Conservation (phyloP, 768 basidiomycete species). For the Rhizopogon sp. region DNA sequence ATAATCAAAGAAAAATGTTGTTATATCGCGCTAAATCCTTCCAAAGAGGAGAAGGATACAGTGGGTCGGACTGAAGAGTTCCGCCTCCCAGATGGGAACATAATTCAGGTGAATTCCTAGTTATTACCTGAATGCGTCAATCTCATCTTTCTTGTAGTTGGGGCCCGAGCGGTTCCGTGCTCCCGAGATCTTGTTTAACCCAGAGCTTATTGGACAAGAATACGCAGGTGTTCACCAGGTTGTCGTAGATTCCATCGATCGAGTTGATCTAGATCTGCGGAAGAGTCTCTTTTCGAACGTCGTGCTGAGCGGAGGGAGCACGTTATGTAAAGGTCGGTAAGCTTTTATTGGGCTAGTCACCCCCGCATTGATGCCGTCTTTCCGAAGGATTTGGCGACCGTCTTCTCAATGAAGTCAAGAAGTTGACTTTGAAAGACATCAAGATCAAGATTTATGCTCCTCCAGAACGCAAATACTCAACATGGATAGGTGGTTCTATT, state of each 20-base stretch:
- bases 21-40: conserved; percentile 88
- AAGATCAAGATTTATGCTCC: conserved; percentile 99
- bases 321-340: conserved; percentile 80
- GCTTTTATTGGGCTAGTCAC: not conserved
- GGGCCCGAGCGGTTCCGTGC: conserved; percentile 94
- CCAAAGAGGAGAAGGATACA: conserved; percentile 93
- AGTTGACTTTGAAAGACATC: conserved; percentile 88
- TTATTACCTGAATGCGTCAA: conserved; percentile 10
- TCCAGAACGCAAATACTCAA: conserved; percentile 98
- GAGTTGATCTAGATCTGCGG: conserved; percentile 93
- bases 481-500: conserved; percentile 97
- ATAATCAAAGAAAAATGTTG: conserved; percentile 99
- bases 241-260: conserved; percentile 95
- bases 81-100: conserved; percentile 90
- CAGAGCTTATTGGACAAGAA: conserved; percentile 93
- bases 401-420: conserved; percentile 94
- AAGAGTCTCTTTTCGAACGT: conserved; percentile 96
- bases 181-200: conserved; percentile 96
- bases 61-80: conserved; percentile 80
- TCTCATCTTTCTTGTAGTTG: conserved; percentile 47
- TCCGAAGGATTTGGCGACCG: conserved; percentile 88
- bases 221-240: conserved; percentile 98
- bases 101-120: conserved; percentile 66
- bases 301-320: conserved; percentile 94
- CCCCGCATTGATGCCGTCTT: conserved; percentile 15